phyloP scores from a whole-genome alignment of 108 stramenopile species.

The Mayamaea pseudoterrestris region DNA sequence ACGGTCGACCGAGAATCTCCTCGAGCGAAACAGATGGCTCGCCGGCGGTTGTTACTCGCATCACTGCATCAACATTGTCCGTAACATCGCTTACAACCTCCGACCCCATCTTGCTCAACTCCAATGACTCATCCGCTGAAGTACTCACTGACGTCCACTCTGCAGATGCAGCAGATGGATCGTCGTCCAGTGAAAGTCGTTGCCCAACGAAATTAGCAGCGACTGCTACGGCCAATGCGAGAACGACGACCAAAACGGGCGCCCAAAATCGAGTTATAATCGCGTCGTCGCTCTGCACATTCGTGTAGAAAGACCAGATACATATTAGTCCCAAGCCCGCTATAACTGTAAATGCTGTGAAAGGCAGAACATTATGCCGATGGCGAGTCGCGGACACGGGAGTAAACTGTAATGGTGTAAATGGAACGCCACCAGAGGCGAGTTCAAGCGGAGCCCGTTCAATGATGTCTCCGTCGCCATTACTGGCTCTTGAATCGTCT shows the following conservation, averaged over 20 bases:
- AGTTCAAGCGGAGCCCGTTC: background rate
- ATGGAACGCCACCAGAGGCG: background rate
- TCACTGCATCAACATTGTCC: background rate
- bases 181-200: background rate
- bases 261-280: background rate
- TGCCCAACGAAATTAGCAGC: background rate
- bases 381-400: background rate
- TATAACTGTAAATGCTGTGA: background rate
- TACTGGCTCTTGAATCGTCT: too few relatives aligned
- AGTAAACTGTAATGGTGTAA: background rate
- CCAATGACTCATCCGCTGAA: background rate
- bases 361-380: background rate
- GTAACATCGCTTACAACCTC: background rate
- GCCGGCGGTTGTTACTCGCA: background rate
- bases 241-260: background rate
- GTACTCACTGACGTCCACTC: background rate
- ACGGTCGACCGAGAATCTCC: slow-evolving; percentile 4
- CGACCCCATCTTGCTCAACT: background rate
- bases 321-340: background rate
- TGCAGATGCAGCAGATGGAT: background rate
- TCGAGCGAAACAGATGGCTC: background rate
- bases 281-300: background rate
- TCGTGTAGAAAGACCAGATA: background rate
- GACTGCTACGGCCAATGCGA: background rate
- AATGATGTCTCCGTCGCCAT: background rate